Base-by-base conservation (phyloP, 768 basidiomycete genomes). In the Xanthoconium purpureum region DNA sequence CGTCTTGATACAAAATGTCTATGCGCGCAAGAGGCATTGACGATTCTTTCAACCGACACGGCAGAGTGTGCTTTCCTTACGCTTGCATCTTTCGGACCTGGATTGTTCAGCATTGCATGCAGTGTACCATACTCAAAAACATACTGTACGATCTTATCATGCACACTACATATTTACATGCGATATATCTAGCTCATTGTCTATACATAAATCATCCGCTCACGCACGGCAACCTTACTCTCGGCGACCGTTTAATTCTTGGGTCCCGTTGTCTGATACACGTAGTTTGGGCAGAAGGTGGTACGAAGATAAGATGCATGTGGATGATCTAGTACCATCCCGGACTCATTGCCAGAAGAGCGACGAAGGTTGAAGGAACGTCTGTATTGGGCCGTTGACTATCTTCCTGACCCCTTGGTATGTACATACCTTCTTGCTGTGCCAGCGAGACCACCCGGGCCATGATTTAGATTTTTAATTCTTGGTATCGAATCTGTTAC, bases 1-100 rank as follows among this genome's bases (percentile, higher is more conserved):
- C 59, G 78, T 85, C 53, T 77, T 78, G 55, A 61, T 88, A 49
- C 80, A 85, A 67, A 80, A 79, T 60, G 80, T 88, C 13, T 84
- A 84, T 62, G 87, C 84, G 50, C 66, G 68, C 51, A 71, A 68
- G 59, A 70, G 52, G 57, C 65, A 63, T 7, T 73, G 50, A 64
- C 28, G 24, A 5, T 44, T 29, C 36, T 38, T 20, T 59, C 35
- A 12, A 47, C 30, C 55, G 57, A 56, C 14, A 17, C 43, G 37
- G 29, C 43, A 28, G 32, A 32, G 11, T 47, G 29, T n/a, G 47
- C 44, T 35, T 50, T 36, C 35, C 43, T 47, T 39, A 15, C 33
- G 44, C 42, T 42, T 45, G 29, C 40, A 37, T 44, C 59, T 47
- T 46, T 35, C 15, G 40, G 18, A 37, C 51, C 47, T 53, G 57